A percentile compares a stretch with the other conserved stretches of the same genome.
Evolutionary conservation across 2,329 filamentous ascomycete species (phyloP).

Genomic region (Trichophyton schoenleinii): DNA sequence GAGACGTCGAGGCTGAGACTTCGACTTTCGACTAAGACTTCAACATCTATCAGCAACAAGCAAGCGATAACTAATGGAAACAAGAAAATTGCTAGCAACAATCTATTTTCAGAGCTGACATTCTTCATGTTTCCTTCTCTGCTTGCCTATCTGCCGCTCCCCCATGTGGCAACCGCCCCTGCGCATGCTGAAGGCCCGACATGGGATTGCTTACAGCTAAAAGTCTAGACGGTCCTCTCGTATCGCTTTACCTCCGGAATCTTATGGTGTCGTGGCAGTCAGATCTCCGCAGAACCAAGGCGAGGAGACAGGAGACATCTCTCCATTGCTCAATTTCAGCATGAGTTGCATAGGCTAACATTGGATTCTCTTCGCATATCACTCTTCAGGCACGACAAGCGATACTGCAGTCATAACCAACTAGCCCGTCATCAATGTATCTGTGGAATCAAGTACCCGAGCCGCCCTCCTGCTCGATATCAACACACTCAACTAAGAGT

Average conservation of each 20-base stretch:
- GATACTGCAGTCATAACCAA: neutral
- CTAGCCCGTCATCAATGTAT: neutral
- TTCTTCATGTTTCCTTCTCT: neutral
- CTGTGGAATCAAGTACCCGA: too few species aligned
- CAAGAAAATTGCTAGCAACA: too few species aligned
- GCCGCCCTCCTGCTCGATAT: neutral
- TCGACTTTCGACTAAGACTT: neutral
- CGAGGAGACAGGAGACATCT: neutral
- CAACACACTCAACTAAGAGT: neutral
- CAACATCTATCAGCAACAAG: neutral
- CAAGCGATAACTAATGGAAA: too few species aligned
- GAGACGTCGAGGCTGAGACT: neutral
- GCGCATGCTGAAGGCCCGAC: neutral
- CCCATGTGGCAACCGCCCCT: neutral
- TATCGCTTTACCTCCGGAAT: neutral
- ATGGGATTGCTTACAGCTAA: neutral
- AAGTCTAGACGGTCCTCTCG: neutral
- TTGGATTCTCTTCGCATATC: neutral
- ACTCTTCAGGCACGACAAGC: neutral
- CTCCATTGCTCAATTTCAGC: neutral
- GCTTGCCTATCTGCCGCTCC: neutral
- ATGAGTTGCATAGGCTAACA: neutral
- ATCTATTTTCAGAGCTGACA: too few species aligned
- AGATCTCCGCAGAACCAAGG: neutral
- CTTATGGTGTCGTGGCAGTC: neutral